Base-by-base conservation (phyloP, 2,329 filamentous ascomycete genomes). In the Phaeosphaeria sp. region DNA sequence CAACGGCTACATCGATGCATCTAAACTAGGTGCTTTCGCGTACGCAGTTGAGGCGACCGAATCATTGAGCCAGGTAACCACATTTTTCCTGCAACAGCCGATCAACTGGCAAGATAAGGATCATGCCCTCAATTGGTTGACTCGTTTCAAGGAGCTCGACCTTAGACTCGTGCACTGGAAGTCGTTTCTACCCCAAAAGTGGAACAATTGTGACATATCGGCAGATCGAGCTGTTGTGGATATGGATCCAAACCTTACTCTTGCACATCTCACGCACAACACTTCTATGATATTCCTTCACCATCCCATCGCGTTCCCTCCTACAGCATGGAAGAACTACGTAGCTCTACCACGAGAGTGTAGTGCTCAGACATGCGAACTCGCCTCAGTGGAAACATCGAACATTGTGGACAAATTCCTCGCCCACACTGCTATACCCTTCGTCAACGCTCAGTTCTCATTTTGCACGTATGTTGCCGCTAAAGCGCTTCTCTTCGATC, bases 91-190 rank as follows among this genome's bases (percentile, higher is more conserved):
- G 0, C 72, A 74, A 50, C 72, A 75, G 48, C 59, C 63, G 5
- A 73, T 75, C 43, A 75, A 74, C 18, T 73, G 72, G 64, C 69
- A 72, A 27, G 72, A 75, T 20, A 74, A 73, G 46, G 72, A 75
- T 33, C 72, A 75, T 60, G 72, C 72, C 17, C 60, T 75, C 39
- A 72, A 60, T 51, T 75, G 72, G 72, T 44, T 75, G 36, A 74
- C 72, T 3, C 68, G 72, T 2, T 75, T 75, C 48, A 75, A 75
- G 51, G 72, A 75, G 55, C 62, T 75, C 3, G 72, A 75, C 23
- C 50, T 75, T n/a, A 63, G 72, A 10, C 62, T 75, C 2, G 72
- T 75, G 0, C 69, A 73, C 11, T 75, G 72, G 72, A 75, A 75
- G 30, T 59, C 74, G 5, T 75, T 75, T 50, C n/a, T 75, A 6